Evolutionary conservation across 169 alveolate genomes (phyloP).

Genomic region (Cryptosporidium ryanae): DNA sequence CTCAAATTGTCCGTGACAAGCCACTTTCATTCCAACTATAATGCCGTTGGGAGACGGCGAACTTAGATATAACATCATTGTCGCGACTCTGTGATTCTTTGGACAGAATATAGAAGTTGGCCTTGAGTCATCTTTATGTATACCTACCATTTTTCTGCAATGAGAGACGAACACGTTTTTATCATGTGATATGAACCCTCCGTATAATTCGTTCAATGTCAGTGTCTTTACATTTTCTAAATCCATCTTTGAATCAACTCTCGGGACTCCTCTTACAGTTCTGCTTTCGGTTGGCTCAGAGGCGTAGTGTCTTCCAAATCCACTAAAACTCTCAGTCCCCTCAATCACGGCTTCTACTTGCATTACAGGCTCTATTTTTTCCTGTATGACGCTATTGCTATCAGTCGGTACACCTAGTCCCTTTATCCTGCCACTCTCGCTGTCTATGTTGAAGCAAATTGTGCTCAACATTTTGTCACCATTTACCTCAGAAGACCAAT

Average conservation of each 20-base stretch:
- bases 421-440: not conserved
- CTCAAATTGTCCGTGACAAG: conserved; percentile 37
- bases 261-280: conserved; percentile 59
- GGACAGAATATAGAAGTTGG: conserved; percentile 45
- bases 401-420: conserved; percentile 38
- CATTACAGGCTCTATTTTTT: not conserved
- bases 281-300: conserved; percentile 61
- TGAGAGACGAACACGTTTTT: conserved; percentile 29
- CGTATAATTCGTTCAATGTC: conserved; percentile 45
- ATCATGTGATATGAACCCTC: conserved; percentile 25
- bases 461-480: conserved; percentile 16
- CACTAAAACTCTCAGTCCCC: not conserved
- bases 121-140: conserved; percentile 19
- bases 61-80: conserved; percentile 24
- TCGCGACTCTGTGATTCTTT: conserved; percentile 25
- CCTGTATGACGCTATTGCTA: conserved; percentile 9
- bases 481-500: conserved; percentile 40
- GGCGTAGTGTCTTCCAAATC: conserved; percentile 25
- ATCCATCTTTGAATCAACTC: conserved; percentile 12
- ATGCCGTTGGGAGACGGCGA: conserved; percentile 14
- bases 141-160: conserved; percentile 49
- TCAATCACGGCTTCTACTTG: conserved; percentile 5
- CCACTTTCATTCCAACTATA: conserved; percentile 22
- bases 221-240: conserved; percentile 3
- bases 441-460: conserved; percentile 33